Evolutionary conservation across 2,329 filamentous ascomycete genomes (phyloP).

Genomic region (Chalaropsis thielavioides): DNA sequence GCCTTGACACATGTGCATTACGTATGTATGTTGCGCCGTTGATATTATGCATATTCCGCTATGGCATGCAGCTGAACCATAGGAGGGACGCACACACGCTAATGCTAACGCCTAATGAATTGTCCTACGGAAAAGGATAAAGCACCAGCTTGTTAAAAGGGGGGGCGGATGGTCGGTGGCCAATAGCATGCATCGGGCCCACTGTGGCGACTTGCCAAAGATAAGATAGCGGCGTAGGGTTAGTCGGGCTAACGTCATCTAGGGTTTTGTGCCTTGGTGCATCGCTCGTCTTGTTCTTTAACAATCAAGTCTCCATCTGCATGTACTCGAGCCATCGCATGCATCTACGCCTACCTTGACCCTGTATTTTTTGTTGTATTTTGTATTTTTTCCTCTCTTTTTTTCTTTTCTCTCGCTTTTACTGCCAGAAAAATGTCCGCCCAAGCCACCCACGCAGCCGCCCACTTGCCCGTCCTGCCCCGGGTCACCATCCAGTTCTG

Average conservation of each 20-base stretch:
- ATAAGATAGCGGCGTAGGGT: background rate
- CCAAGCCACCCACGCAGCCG: background rate
- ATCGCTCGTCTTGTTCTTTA: no score
- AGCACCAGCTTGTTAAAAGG: background rate
- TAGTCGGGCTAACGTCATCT: background rate
- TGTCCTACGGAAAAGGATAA: no score
- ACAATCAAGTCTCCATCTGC: no score
- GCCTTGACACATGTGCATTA: background rate
- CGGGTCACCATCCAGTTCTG: constrained; percentile 82
- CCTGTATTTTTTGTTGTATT: no score
- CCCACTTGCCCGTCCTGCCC: constrained; percentile 29
- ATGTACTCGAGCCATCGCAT: no score
- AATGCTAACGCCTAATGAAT: no score
- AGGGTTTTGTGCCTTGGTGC: background rate
- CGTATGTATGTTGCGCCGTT: background rate
- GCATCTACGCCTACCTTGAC: no score
- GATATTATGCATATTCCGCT: background rate
- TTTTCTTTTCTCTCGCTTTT: no score
- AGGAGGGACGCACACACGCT: no score
- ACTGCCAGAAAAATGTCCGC: background rate
- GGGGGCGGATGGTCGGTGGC: no score
- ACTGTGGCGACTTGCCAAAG: background rate
- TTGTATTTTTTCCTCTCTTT: no score
- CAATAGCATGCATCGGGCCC: no score
- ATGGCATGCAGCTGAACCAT: background rate